Evolutionary conservation across 2,329 filamentous ascomycete species (phyloP).

Genomic region (Peltaster fructicola): DNA sequence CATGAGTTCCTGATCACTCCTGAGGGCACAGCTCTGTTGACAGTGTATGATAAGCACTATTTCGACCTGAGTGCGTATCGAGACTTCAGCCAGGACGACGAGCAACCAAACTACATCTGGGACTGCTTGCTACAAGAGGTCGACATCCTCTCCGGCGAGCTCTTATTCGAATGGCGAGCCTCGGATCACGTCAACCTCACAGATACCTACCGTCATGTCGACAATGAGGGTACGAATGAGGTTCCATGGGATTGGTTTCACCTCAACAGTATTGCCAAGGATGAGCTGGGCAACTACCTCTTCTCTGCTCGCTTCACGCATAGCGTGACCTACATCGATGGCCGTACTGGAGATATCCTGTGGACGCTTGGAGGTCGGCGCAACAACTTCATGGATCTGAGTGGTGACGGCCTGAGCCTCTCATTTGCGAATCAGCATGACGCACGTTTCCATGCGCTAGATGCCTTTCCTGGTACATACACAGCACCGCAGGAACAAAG

Average conservation of each 20-base stretch:
- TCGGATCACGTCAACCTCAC: conserved; percentile 32
- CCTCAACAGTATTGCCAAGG: conserved; percentile 37
- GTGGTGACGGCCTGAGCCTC: conserved; percentile 7
- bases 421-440: conserved; percentile 11
- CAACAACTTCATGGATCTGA: conserved; percentile 9
- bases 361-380: conserved; percentile 27
- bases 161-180: conserved; percentile 5
- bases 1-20: conserved; percentile 27
- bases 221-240: conserved; percentile 18
- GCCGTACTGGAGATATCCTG: conserved; percentile 27
- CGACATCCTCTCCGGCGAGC: conserved; percentile 2
- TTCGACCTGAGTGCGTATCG: conserved; percentile 9
- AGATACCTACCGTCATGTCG: conserved; percentile 20
- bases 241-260: conserved; percentile 33
- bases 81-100: conserved; percentile 11
- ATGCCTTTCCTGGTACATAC: conserved; percentile 6
- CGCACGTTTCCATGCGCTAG: conserved; percentile 6
- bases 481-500: conserved; percentile 4
- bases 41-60: conserved; percentile 15
- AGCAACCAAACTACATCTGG: conserved; percentile 12
- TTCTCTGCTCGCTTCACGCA: conserved; percentile 33
- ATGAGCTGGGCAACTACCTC: conserved; percentile 32
- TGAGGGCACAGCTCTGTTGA: conserved; percentile 24
- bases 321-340: conserved; percentile 29
- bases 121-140: conserved; percentile 15